Conservation (phyloP, 108 stramenopile genomes). For the Pseudonitzschia multiseries region DNA sequence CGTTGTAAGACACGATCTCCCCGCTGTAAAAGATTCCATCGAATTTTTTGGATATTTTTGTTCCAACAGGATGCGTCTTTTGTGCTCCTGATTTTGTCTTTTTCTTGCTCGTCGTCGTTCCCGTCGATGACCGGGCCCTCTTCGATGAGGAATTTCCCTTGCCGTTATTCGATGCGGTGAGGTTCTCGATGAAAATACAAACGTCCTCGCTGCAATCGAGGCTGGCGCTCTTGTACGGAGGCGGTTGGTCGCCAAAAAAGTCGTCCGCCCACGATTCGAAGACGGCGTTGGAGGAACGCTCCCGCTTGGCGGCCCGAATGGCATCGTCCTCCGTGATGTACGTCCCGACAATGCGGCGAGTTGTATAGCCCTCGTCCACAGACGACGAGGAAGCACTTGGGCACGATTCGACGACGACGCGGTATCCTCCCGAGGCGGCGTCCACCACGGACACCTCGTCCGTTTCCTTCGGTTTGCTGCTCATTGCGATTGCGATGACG, state of each 20-base stretch:
- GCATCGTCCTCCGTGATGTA: background rate
- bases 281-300: background rate
- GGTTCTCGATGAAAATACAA: slow-evolving; percentile 7
- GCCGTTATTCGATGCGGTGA: background rate
- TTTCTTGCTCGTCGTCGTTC: background rate
- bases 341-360: slow-evolving; percentile 3
- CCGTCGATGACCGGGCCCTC: background rate
- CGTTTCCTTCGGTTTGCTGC: background rate
- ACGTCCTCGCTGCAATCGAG: background rate
- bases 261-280: background rate
- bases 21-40: slow-evolving; percentile 1
- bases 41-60: background rate
- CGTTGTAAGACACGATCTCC: slow-evolving; percentile 1
- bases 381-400: background rate
- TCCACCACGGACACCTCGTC: background rate
- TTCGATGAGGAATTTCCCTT: background rate
- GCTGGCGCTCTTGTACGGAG: background rate
- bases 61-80: background rate
- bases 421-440: background rate
- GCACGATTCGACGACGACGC: background rate
- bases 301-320: background rate
- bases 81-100: background rate
- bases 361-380: background rate
- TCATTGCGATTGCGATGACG: background rate
- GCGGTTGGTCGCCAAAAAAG: background rate